These are phyloP conservation scores for Phytophthora vignae DNA, from an alignment of 352 stramenopile genomes.

Conservation along the genomic window DNA sequence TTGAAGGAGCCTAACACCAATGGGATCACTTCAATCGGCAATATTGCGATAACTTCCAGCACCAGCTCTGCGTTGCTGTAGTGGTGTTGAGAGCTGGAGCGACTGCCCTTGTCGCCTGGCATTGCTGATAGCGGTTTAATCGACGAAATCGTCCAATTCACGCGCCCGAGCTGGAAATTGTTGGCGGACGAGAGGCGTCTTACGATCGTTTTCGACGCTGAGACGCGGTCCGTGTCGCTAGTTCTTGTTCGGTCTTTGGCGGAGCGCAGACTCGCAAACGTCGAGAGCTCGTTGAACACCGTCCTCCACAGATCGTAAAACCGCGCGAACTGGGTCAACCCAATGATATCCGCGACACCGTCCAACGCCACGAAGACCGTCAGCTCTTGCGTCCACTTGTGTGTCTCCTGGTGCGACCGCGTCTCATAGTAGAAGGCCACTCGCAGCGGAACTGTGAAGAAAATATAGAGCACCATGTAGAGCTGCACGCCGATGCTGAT, in stretches of 20 bases:
- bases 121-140: slow-evolving; percentile 39
- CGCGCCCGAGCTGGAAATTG: slow-evolving; percentile 19
- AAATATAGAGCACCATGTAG: slow-evolving; percentile 29
- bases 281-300: slow-evolving; percentile 52
- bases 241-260: slow-evolving; percentile 40
- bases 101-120: slow-evolving; percentile 17
- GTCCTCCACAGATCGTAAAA: slow-evolving; percentile 54
- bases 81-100: slow-evolving; percentile 9
- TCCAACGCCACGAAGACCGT: slow-evolving; percentile 51
- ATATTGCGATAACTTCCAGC: slow-evolving; percentile 57
- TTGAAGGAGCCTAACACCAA: slow-evolving; percentile 48
- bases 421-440: slow-evolving; percentile 33
- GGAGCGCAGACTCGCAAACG: slow-evolving; percentile 52
- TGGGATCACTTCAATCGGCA: slow-evolving; percentile 59
- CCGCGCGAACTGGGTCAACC: slow-evolving; percentile 48
- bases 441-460: slow-evolving; percentile 32
- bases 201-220: background rate
- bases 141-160: slow-evolving; percentile 59
- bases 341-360: slow-evolving; percentile 50
- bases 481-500: slow-evolving; percentile 17
- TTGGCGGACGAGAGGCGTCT: slow-evolving; percentile 9
- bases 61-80: slow-evolving; percentile 44
- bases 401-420: background rate
- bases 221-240: slow-evolving; percentile 30
- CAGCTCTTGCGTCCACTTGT: slow-evolving; percentile 54